These are phyloP conservation scores for Fusarium solani-melongenae DNA, from an alignment of 2,329 filamentous ascomycete species.

Conservation along the genomic window DNA sequence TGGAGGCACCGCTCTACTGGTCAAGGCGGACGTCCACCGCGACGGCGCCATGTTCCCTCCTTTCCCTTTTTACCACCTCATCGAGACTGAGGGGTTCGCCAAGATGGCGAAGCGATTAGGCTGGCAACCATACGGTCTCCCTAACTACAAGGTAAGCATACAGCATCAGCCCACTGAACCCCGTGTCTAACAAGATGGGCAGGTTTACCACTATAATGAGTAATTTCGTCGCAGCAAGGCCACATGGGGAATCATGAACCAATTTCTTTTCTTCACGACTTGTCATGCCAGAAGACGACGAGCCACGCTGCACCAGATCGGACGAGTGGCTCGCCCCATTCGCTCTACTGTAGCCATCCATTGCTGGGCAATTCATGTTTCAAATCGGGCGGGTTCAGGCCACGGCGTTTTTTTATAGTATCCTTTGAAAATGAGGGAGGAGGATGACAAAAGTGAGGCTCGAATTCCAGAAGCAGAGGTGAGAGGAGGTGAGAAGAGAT, in stretches of 20 bases:
- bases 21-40: constrained; percentile 96
- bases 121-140: constrained; percentile 87
- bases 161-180: background rate
- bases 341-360: constrained; percentile 9
- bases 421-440: constrained; percentile 20
- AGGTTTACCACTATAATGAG: constrained; percentile 94
- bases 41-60: constrained; percentile 99
- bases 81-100: constrained; percentile 97
- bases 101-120: constrained; percentile 94
- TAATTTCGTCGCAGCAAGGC: constrained; percentile 54
- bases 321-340: background rate
- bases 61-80: constrained; percentile 95
- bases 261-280: constrained; percentile 25
- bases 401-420: constrained; percentile 43
- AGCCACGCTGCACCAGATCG: constrained; percentile 8
- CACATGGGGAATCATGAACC: constrained; percentile 11
- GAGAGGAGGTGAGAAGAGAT: background rate
- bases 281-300: constrained; percentile 22
- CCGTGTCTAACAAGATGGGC: constrained; percentile 27
- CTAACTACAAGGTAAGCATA: constrained; percentile 88
- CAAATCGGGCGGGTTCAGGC: constrained; percentile 35
- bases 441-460: constrained; percentile 5
- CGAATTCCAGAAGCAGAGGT: background rate
- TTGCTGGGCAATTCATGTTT: constrained; percentile 26
- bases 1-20: constrained; percentile 89